phyloP scores from a whole-genome alignment of 1,284 basidiomycete genomes.

The Pseudozyma hubeiensis region DNA sequence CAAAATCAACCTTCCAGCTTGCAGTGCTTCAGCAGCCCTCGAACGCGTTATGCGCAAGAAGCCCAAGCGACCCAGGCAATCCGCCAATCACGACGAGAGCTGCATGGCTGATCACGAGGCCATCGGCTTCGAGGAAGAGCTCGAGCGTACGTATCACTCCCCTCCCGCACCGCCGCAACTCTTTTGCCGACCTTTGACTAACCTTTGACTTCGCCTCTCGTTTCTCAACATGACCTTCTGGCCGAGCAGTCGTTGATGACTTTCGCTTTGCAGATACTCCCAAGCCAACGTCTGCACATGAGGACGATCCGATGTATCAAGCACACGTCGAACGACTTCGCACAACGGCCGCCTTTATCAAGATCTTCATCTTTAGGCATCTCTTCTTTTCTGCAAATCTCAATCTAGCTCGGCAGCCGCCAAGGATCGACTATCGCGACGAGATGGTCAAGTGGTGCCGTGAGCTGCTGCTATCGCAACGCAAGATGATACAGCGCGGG shows the following conservation, averaged over 20 bases:
- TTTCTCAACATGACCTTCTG: not conserved
- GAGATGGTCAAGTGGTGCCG: slow-evolving; percentile 55
- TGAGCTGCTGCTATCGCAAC: slow-evolving; percentile 46
- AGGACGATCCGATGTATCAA: slow-evolving; percentile 47
- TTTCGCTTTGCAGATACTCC: slow-evolving; percentile 46
- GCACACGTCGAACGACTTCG: slow-evolving; percentile 45
- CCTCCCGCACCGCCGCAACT: not conserved
- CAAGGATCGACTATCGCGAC: slow-evolving; percentile 44
- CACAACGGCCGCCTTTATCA: slow-evolving; percentile 49
- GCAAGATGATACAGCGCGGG: slow-evolving; percentile 51
- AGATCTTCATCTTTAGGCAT: slow-evolving; percentile 49
- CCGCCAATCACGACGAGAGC: slow-evolving; percentile 43
- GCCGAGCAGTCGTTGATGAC: slow-evolving; percentile 26
- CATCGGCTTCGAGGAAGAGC: slow-evolving; percentile 46
- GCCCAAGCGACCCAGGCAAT: slow-evolving; percentile 45
- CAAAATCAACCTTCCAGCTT: slow-evolving; percentile 53
- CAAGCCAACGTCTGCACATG: slow-evolving; percentile 35
- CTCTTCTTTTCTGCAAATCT: slow-evolving; percentile 41
- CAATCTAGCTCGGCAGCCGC: slow-evolving; percentile 38
- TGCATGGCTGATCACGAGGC: slow-evolving; percentile 53
- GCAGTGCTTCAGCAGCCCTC: slow-evolving; percentile 41
- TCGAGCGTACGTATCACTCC: slow-evolving; percentile 18
- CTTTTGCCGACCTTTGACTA: not conserved
- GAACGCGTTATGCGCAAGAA: slow-evolving; percentile 51
- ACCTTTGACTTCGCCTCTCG: not conserved